Evolutionary conservation across 2,329 filamentous ascomycete species (phyloP), one percentile per base, ranked within the genome.

Genomic region (Fusarium sp.): DNA sequence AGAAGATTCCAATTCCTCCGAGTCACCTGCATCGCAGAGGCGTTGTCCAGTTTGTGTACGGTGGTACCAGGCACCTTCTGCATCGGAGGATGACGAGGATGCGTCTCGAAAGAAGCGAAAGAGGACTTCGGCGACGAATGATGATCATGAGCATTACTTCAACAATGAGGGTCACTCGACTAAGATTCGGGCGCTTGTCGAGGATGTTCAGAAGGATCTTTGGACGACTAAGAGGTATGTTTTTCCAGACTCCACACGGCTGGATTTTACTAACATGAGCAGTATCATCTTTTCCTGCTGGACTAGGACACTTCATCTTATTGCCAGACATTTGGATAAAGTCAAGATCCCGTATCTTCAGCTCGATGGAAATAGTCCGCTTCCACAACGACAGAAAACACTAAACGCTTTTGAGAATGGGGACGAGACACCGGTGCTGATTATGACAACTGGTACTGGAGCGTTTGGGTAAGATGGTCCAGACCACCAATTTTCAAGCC

Each of bases 381-480:
- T 82, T 1, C 58, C 65, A 0, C 75, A 80, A 27, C 74, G 85
- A 0, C 78, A 84, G 34, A 67, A 61, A 0, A 81, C 80, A 1
- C 75, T 87, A 0, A 70, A 81, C 0, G 65, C 77, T 0, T 86
- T 87, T 47, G 73, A 75, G 1, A 66, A 65, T 0, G 67, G 75
- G 0, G 57, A 63, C 0, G 63, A 74, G 0, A 58, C 76, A 0
- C 76, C 73, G 1, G 80, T 87, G 0, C 76, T 88, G 2, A 80
- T 88, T 18, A 87, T 88, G 84, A 87, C 84, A 0, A 84, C 82
- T 0, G 85, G 85, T 0, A 86, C 84, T 0, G 85, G 85, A 0
- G 85, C 84, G 0, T 82, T 84, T 30, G 85, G 85, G 84, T 84
- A 71, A 52, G 78, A 62, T 10, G 5, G 3, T 2, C 8, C 8